A percentile compares a stretch with the other conserved stretches of the same genome.
phyloP scores from a whole-genome alignment of 73 alveolate genomes.

The Symbiodinium pilosum region DNA sequence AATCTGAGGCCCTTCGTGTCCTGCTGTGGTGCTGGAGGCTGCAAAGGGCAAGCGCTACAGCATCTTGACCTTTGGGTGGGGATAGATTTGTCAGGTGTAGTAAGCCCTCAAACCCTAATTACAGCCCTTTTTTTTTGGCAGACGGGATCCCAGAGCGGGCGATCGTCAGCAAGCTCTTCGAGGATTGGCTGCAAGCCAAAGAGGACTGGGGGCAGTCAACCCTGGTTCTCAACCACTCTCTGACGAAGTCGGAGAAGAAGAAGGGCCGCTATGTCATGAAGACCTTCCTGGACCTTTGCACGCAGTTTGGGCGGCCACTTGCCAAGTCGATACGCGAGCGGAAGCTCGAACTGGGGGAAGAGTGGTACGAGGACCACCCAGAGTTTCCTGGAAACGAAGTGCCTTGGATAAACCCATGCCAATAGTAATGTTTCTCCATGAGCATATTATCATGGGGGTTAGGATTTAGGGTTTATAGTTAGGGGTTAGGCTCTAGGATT shows the following conservation, averaged over 20 bases:
- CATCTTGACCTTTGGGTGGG: background rate
- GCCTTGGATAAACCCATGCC: background rate
- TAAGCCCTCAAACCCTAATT: background rate
- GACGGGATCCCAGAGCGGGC: background rate
- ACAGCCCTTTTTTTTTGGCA: no score
- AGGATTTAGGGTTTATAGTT: no score
- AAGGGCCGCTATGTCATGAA: background rate
- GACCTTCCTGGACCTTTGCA: background rate
- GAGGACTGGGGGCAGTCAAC: background rate
- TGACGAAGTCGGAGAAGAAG: background rate
- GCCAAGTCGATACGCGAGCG: background rate
- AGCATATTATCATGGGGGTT: no score
- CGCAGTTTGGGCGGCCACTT: background rate
- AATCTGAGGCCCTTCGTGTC: background rate
- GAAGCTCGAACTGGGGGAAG: background rate
- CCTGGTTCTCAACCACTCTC: background rate
- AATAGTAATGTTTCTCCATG: background rate
- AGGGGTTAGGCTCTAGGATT: no score
- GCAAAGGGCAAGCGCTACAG: constrained; percentile 8
- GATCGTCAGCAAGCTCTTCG: background rate
- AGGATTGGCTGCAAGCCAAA: background rate
- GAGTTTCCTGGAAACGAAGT: background rate
- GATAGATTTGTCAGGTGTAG: background rate
- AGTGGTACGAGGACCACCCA: background rate
- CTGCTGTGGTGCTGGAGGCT: background rate